Evolutionary conservation across 2,329 filamentous ascomycete genomes (phyloP), one percentile per base, ranked within the genome.

Genomic region (Aureobasidium sp.): DNA sequence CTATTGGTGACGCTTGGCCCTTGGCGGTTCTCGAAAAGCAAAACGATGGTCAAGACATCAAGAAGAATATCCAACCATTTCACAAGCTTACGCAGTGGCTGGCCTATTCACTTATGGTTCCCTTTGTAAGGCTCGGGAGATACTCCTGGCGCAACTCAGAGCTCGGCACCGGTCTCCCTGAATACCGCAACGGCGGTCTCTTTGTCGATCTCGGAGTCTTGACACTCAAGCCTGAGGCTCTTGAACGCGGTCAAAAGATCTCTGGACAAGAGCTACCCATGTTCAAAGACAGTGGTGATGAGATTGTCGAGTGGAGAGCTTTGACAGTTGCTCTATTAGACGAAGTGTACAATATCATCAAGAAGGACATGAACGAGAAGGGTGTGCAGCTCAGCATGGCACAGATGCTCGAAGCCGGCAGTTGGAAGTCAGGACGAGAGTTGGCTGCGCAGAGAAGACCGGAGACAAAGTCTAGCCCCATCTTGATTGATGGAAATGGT

Each of bases 401-500:
- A 4, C 92, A 97, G 73, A 84, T 97, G 77, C 79, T 97, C n/a
- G 92, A 96, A 75, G 92, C 91, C 14, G 92, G 92, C 53, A 95
- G 89, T 72, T 97, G 92, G 91, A 96, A 96, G 88, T 91, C 92
- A 74, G 76, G 83, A 68, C 63, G 75, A n/a, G 72, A 75, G 56
- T 60, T 75, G 42, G 74, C 73, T 12, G 73, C 73, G 0, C 63
- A 70, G 59, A 68, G 65, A 33, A 66, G 74, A 11, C 72, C 73
- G 0, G 61, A 68, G 74, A 69, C 0, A 71, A 69, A 61, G n/a
- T 72, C 69, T 0, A 75, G 74, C 61, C 74, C 74, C 4, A 75
- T 76, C 37, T 61, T 75, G 54, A 74, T 75, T 29, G 64, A 71
- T 17, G 72, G 74, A 1, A 74, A 76, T 68, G 74, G 74, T 0